Evolutionary conservation across 345 rosid species (phyloP), one percentile per base, ranked within the genome.

Genomic region (Salix suchowensis): DNA sequence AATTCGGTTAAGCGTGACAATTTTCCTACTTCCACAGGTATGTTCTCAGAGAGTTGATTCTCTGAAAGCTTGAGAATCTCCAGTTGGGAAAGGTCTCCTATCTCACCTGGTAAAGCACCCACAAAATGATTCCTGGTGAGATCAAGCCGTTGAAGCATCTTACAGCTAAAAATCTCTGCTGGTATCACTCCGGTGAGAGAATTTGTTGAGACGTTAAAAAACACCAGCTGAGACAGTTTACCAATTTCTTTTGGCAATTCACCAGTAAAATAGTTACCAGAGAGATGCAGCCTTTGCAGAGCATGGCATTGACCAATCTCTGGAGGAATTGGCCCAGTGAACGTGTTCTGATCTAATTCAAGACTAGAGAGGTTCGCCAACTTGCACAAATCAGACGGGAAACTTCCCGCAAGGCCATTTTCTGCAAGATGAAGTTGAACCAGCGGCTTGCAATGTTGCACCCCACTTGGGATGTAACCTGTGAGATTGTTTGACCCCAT

Each of bases 21-120:
- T 19, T 87, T 91, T 75, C 97, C 94, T 6, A 94, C 44, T 71
- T 80, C 76, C 67, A 79, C 67, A 0, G 97, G 97, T 69, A 94
- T 82, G 44, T 28, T 23, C 16, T 93, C 97, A 0, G 90, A 85
- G 24, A 94, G 77, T 66, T 81, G 74, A 72, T 93, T 94, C 7
- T 90, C 89, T 2, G 98, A 94, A 28, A 94, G 92, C 91, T 83
- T 86, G 72, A 94, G 91, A 76, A 91, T 92, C 92, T 94, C 98
- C 84, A 94, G 81, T 70, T 90, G 91, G 72, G 85, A 85, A 67
- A 94, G 92, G 46, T 73, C 82, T 77, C 97, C 96, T 4, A 93
- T 77, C 72, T 87, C 88, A 28, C 76, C 79, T 7, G 94, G 92
- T 48, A 94, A 82, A 70, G 78, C 65, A 23, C 97, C 96, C 4